These are phyloP conservation scores for Daedalea quercina DNA, from an alignment of 768 basidiomycete genomes.

Conservation along the genomic window DNA sequence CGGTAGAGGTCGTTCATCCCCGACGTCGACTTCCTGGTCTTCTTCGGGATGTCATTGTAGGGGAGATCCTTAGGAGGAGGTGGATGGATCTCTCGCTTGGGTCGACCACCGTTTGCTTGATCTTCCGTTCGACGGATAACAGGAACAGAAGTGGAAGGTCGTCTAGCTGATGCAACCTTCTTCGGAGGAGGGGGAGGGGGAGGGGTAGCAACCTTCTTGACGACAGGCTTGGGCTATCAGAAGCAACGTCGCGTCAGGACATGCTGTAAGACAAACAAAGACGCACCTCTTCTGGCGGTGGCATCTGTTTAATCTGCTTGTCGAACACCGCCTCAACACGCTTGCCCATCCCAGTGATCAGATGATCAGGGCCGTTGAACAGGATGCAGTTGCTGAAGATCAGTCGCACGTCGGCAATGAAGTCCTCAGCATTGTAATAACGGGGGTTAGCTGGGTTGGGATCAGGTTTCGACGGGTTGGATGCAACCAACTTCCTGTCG, in stretches of 20 bases:
- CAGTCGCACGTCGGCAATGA: slow-evolving; percentile 77
- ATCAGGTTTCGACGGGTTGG: slow-evolving; percentile 76
- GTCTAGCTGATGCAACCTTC: slow-evolving; percentile 44
- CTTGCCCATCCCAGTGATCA: slow-evolving; percentile 72
- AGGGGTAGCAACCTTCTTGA: slow-evolving; percentile 36
- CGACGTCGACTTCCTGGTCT: slow-evolving; percentile 53
- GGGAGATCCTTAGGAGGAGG: slow-evolving; percentile 88
- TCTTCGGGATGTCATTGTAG: slow-evolving; percentile 73
- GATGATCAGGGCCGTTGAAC: slow-evolving; percentile 93
- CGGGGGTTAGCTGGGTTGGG: slow-evolving; percentile 64
- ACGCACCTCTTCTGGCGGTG: slow-evolving; percentile 63
- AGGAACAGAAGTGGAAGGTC: slow-evolving; percentile 76
- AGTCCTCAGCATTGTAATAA: slow-evolving; percentile 73
- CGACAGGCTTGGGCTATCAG: slow-evolving; percentile 36
- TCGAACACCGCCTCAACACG: slow-evolving; percentile 82
- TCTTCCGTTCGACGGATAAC: slow-evolving; percentile 75
- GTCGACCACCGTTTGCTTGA: slow-evolving; percentile 53
- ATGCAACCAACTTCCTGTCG: slow-evolving; percentile 77
- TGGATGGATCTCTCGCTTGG: slow-evolving; percentile 96
- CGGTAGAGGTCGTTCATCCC: slow-evolving; percentile 59
- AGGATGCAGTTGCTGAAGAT: slow-evolving; percentile 84
- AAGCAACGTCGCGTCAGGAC: slow-evolving; percentile 14
- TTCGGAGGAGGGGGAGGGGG: slow-evolving; percentile 40
- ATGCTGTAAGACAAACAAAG: slow-evolving; percentile 18
- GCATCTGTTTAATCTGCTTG: slow-evolving; percentile 81